phyloP scores from a whole-genome alignment of 2,329 filamentous ascomycete species.

The Calonectria fujianensis region DNA sequence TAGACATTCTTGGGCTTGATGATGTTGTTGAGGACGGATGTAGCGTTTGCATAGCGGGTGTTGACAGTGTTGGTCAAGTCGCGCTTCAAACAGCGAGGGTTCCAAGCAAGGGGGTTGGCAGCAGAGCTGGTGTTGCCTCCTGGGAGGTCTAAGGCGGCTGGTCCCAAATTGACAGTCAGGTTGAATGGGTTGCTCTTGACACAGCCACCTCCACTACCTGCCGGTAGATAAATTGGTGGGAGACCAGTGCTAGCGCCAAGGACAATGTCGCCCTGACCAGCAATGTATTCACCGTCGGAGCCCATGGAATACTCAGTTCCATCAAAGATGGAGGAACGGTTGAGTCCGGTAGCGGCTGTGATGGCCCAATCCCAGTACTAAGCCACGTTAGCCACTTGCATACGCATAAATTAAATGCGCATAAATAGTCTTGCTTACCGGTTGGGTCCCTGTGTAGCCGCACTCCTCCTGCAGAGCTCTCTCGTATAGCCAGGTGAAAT shows the following conservation, averaged over 20 bases:
- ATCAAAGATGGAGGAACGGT: conserved; percentile 68
- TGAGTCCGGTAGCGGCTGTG: conserved; percentile 59
- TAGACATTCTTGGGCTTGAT: conserved; percentile 59
- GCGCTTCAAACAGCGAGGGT: conserved; percentile 66
- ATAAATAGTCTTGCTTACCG: conserved; percentile 48
- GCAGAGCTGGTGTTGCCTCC: conserved; percentile 49
- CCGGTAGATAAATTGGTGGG: conserved; percentile 57
- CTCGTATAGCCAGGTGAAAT: conserved; percentile 59
- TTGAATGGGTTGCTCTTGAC: conserved; percentile 70
- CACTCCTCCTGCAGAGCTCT: conserved; percentile 58
- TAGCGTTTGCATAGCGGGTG: conserved; percentile 51
- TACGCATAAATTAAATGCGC: background rate
- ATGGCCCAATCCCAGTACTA: conserved; percentile 69
- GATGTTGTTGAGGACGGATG: conserved; percentile 62
- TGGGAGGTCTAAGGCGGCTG: conserved; percentile 57
- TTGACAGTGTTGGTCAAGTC: conserved; percentile 58
- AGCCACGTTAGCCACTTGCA: conserved; percentile 28
- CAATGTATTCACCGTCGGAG: conserved; percentile 37
- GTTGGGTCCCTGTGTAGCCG: conserved; percentile 63
- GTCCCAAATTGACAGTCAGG: conserved; percentile 64
- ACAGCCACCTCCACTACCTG: conserved; percentile 74
- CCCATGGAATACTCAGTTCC: conserved; percentile 64
- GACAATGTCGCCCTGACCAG: conserved; percentile 42
- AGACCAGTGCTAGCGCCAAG: conserved; percentile 53
- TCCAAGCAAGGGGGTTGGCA: conserved; percentile 59